phyloP scores from a whole-genome alignment of 2,329 filamentous ascomycete genomes.

The Botrytis hyacinthi region DNA sequence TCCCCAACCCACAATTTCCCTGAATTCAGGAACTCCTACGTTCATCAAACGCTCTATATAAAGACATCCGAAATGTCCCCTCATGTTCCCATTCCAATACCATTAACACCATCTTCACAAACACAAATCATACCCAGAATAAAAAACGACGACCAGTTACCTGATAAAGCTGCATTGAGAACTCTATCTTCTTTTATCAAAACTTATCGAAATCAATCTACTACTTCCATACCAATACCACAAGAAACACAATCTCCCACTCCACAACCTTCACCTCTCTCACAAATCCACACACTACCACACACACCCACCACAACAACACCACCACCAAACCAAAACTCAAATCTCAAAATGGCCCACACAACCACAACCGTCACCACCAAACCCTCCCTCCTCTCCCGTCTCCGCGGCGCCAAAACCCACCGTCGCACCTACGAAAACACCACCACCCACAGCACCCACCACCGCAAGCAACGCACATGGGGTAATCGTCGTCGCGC shows the following conservation, averaged over 20 bases:
- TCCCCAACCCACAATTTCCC: not conserved
- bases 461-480: not conserved
- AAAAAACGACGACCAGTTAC: not conserved
- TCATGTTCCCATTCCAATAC: not conserved
- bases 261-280: not conserved
- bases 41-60: not conserved
- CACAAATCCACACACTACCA: not conserved
- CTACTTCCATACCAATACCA: not conserved
- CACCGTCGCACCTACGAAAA: constrained; percentile 10
- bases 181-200: constrained; percentile 21
- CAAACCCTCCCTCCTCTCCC: not conserved
- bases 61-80: not conserved
- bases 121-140: not conserved
- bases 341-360: constrained; percentile 5
- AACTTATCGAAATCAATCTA: not conserved
- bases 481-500: not conserved
- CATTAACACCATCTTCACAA: not conserved
- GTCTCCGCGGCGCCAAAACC: constrained; percentile 13
- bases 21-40: not conserved
- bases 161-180: not conserved
- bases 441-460: not conserved
- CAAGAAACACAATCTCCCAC: not conserved
- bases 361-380: constrained; percentile 21
- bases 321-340: not conserved
- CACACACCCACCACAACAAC: not conserved